Base-by-base conservation (phyloP, 2,329 filamentous ascomycete species). In the Aureobasidium melanogenum region DNA sequence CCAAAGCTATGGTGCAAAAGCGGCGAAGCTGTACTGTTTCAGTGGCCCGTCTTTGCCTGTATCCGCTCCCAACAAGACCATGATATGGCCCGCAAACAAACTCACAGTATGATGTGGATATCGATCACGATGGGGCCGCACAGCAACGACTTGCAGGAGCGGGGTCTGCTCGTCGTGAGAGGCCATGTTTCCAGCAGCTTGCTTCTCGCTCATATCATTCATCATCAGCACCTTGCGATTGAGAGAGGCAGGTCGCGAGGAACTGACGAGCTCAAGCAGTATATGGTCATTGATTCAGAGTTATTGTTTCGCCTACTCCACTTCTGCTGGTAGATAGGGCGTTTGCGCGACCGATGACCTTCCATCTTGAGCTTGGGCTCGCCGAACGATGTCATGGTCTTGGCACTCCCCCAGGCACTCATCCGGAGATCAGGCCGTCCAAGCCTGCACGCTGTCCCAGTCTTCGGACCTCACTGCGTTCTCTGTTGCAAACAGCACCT, bases 71-170 rank as follows among this genome's bases (percentile, higher is more conserved):
- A 39, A 34, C 12, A 15, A 9, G 32, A 19, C 12, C 48, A 26
- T 28, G 8, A n/a, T 7, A 22, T 9, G 17, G 22, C 17, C 8
- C 12, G 19, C 28, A 41, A 39, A n/a, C n/a, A n/a, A 36, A 50
- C 63, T 60, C 43, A 65, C 63, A 30, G 80, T 81, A 65, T 82
- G 78, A 66, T 88, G 84, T 7, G 72, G 71, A 62, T 76, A 76
- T 50, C 74, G 72, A 61, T 72, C 70, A 24, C 63, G 61, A 22
- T 60, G 63, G 14, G 61, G 61, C 32, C 78, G 78, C 66, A 86
- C 77, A 19, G 70, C 80, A 63, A 89, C 82, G 56, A 82, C 85
- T 67, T 84, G 79, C 64, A 90, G 81, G 67, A 91, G 79, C 62
- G 88, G 87, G 55, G 86, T 88, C 61, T 15, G 41, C 54, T 77